Base-by-base conservation (phyloP, 2,329 filamentous ascomycete genomes). In the Aspergillus caelatus region DNA sequence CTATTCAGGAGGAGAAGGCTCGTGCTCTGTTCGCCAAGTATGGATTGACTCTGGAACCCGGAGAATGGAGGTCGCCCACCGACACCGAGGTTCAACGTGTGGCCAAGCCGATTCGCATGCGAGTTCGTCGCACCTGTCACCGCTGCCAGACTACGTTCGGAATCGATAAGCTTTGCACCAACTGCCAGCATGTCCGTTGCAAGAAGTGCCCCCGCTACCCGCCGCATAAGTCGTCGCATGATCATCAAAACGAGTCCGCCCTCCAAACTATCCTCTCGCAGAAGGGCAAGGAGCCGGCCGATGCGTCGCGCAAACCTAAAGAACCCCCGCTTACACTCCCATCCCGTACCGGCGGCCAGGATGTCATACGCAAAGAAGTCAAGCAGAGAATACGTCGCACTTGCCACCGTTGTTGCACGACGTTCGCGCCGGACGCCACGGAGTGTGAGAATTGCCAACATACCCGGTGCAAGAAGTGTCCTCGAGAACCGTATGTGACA, bases 171-270 rank as follows among this genome's bases (percentile, higher is more conserved):
- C 83, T 90, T 64, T 97, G 94, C 78, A 78, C 84, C 67, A 87
- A 86, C 68, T 97, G 94, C 81, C 85, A 91, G 70, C 94, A 97
- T 79, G 82, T 83, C 54, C 88, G 92, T 68, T 97, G 94, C 85
- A 90, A 87, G 73, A 88, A 91, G 72, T 97, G 94, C 76, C 86
- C 88, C 32, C 88, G 92, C 61, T 87, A 90, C 71, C 93, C 93
- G 39, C 82, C 86, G 59, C 88, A 89, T 80, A 88, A 86, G 68
- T 84, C 88, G 72, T 62, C 34, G 34, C 34, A 36, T 16, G 34
- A 65, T 68, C 83, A 85, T 65, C 84, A 86, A 67, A 85, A 87
- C 64, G 86, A 79, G 64, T 72, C 64, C 16, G 68, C 67, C 16
- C 65, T 70, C 14, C 66, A 69, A 52, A 60, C 64, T 28, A 64